Evolutionary conservation across 495 filamentous ascomycete genomes (phyloP).

Genomic region (Parachaetomium inaequale): DNA sequence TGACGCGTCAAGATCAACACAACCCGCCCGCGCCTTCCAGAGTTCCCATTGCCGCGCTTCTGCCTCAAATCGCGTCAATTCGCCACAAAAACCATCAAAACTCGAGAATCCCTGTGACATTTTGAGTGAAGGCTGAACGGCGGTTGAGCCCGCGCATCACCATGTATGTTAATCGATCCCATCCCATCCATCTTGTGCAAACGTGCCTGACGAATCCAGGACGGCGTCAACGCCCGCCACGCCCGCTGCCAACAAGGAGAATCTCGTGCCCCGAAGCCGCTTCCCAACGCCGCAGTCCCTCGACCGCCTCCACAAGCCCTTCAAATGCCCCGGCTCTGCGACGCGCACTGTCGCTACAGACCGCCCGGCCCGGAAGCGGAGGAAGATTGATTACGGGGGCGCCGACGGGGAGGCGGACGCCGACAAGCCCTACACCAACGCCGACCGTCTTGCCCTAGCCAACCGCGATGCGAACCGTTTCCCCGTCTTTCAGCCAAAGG

Average conservation of each 20-base stretch:
- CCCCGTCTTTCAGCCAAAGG: slow-evolving; percentile 83
- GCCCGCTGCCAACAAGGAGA: slow-evolving; percentile 32
- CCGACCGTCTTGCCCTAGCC: slow-evolving; percentile 78
- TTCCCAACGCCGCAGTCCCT: slow-evolving; percentile 46
- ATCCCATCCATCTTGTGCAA: not conserved
- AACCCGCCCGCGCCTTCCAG: not conserved
- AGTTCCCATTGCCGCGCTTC: not conserved
- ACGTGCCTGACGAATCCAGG: not conserved
- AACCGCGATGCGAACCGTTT: slow-evolving; percentile 88
- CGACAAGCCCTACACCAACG: slow-evolving; percentile 84
- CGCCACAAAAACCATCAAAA: not conserved
- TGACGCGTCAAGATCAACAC: slow-evolving; percentile 21
- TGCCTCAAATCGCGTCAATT: not conserved
- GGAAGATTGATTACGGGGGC: slow-evolving; percentile 85
- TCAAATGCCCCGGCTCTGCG: slow-evolving; percentile 87
- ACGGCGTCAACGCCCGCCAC: slow-evolving; percentile 20
- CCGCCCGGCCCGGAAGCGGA: slow-evolving; percentile 78
- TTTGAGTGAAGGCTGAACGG: not conserved
- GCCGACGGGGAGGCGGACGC: slow-evolving; percentile 69
- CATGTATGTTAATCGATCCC: not conserved
- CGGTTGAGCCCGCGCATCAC: not conserved
- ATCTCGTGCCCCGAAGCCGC: slow-evolving; percentile 30
- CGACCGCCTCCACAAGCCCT: slow-evolving; percentile 77
- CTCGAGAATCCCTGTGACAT: not conserved
- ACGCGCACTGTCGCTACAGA: slow-evolving; percentile 66